Percentiles rank a stretch among this genome's conserved stretches.
Evolutionary conservation across 2,329 filamentous ascomycete species (phyloP).

Genomic region (Fusarium fujikuroi): DNA sequence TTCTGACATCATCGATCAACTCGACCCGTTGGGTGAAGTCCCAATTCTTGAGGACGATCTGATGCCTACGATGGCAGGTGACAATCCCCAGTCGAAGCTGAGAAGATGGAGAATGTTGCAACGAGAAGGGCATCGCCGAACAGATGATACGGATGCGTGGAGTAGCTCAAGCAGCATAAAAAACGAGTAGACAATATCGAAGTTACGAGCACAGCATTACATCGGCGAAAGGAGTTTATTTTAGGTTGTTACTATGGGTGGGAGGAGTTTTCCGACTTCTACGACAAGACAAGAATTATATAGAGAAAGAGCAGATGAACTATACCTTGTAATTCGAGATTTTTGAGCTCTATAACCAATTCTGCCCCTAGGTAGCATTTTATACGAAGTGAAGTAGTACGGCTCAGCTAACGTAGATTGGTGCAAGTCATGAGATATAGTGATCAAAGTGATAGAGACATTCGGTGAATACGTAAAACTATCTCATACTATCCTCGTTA

Average conservation of each 20-base stretch:
- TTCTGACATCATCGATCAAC: constrained; percentile 48
- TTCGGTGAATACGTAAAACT: not conserved
- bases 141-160: constrained; percentile 23
- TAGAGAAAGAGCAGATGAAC: not conserved
- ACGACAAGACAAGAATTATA: not conserved
- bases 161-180: constrained; percentile 26
- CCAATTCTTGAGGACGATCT: constrained; percentile 49
- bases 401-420: not conserved
- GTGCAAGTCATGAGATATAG: not conserved
- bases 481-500: not conserved
- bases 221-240: constrained; percentile 27
- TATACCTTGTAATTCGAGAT: not conserved
- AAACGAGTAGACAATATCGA: constrained; percentile 9
- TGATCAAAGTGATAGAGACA: not conserved
- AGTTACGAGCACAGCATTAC: constrained; percentile 16
- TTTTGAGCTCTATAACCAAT: not conserved
- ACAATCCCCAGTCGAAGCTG: constrained; percentile 39
- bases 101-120: constrained; percentile 38
- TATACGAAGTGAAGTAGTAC: not conserved
- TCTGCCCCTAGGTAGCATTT: not conserved
- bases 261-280: not conserved
- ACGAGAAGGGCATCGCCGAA: constrained; percentile 25
- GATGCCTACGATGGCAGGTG: constrained; percentile 44
- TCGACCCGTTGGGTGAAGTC: constrained; percentile 50
- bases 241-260: not conserved